A percentile compares a stretch with the other conserved stretches of the same genome.
phyloP scores from a whole-genome alignment of 164 flowering plant species.

The Vitis rupestris region DNA sequence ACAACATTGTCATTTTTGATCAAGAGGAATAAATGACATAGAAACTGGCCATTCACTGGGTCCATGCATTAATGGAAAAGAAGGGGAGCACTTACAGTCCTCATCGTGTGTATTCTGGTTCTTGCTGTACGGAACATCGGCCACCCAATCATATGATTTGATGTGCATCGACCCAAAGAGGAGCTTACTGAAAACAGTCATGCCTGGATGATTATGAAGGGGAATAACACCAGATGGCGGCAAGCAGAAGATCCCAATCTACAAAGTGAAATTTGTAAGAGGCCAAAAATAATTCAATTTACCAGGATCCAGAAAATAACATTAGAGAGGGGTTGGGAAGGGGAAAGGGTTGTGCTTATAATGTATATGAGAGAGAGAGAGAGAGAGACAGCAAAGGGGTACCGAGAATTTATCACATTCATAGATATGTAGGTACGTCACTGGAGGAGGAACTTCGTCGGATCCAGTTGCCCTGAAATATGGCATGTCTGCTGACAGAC shows the following conservation, averaged over 20 bases:
- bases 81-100: slow-evolving; percentile 20
- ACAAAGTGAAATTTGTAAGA: slow-evolving; percentile 10
- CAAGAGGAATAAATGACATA: too few relatives aligned
- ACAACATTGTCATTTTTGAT: too few relatives aligned
- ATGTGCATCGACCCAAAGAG: slow-evolving; percentile 87
- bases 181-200: slow-evolving; percentile 90
- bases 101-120: slow-evolving; percentile 8
- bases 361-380: too few relatives aligned
- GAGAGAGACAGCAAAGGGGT: neutral
- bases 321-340: too few relatives aligned
- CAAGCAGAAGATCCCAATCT: slow-evolving; percentile 90
- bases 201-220: slow-evolving; percentile 86
- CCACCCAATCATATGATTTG: slow-evolving; percentile 77
- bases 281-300: neutral
- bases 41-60: too few relatives aligned
- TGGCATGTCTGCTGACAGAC: slow-evolving; percentile 45
- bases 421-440: slow-evolving; percentile 52
- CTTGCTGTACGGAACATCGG: slow-evolving; percentile 21
- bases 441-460: slow-evolving; percentile 22
- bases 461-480: slow-evolving; percentile 21
- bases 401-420: slow-evolving; percentile 63
- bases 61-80: too few relatives aligned
- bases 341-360: too few relatives aligned
- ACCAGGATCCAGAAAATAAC: too few relatives aligned
- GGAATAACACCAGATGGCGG: slow-evolving; percentile 79